Base-by-base conservation (phyloP, 106 monocot genomes). In the Dendrobium nobile region DNA sequence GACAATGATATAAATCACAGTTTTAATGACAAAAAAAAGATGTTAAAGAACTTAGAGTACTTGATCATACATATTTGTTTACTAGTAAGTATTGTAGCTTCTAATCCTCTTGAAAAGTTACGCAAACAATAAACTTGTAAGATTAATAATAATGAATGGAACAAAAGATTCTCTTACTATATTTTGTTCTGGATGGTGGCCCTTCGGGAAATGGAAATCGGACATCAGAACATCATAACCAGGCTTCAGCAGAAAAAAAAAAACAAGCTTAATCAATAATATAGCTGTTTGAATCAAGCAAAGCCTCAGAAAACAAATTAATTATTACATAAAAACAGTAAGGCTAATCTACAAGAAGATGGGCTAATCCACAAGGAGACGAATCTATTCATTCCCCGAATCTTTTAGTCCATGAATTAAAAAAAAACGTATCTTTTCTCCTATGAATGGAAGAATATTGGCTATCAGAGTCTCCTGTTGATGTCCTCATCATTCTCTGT, bases 221-320 rank as follows among this genome's bases (percentile, higher is more conserved):
- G 88, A 78, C 81, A 94, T 86, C 77, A 97, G 79, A 84, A 94
- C 79, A 78, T 94, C 89, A 88, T 97, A 97, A 28, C 96, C 96
- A 84, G 74, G 78, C 96, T 96, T 72, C 82, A 89, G 78, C 43
- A 56, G 13, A 61, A 33, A 28, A 77, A 79, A 79, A 11, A 78
- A 77, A 11, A 75, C 33, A 41, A 74, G 40, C 15, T 75, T 11
- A 44, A 75, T 75, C 26, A 48, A 48, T 76, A 48, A 11, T 26
- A 3, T 19, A 26, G 26, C 2, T 76, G 4, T 37, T 70, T 37
- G 24, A 11, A 33, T 22, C 4, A 76, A 24, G 26, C 24, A 47
- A 51, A 51, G 45, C 16, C 51, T 48, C 47, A 27, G 22, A 26
- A 74, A 24, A 18, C 22, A 18, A 47, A 28, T 1, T 37, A 37